Base-by-base conservation (phyloP, 2,329 filamentous ascomycete genomes). In the Esteya vermicola region DNA sequence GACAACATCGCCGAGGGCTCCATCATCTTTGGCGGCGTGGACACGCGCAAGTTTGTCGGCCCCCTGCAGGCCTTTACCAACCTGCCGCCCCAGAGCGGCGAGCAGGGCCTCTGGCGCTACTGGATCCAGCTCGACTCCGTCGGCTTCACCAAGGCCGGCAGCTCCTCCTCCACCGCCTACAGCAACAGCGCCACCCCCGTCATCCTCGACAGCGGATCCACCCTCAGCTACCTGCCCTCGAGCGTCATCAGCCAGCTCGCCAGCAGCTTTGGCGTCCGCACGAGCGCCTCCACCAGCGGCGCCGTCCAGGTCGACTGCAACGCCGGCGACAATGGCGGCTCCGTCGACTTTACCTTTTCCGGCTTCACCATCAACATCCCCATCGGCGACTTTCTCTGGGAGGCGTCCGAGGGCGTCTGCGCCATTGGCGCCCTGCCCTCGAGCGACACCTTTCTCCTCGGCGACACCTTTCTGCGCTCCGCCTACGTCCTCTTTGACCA, bases 191-290 rank as follows among this genome's bases (percentile, higher is more conserved):
- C 63, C 14, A 48, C 63, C 9, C 55, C 64, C 22, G 65, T 72
- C 23, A 65, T 77, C 37, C 64, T 82, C 21, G 78, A 82, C 56
- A 78, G 73, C 13, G 81, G 81, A 42, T 78, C 73, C 45, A 80
- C 74, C 32, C 60, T 82, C 41, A 79, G 72, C 54, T 74, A 78
- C 45, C 65, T 85, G 3, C 81, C 81, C 3, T 59, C 71, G 43
- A 51, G 61, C 25, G 56, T 81, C 43, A 67, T 73, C 43, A 46
- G 57, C 22, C 48, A 55, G 25, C 58, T 77, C 26, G 62, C 59
- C 51, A 42, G 55, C 38, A 52, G 62, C 49, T 43, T 75, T 8
- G 63, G 62, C 40, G 23, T 36, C 34, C 22, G 21, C 3, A 65
- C 70, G 23, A 57, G 64, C 22, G 64, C 39, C 33, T 66, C 62